Conservation (phyloP, 129 eudicot genomes). For the Pittosporum tobira region DNA sequence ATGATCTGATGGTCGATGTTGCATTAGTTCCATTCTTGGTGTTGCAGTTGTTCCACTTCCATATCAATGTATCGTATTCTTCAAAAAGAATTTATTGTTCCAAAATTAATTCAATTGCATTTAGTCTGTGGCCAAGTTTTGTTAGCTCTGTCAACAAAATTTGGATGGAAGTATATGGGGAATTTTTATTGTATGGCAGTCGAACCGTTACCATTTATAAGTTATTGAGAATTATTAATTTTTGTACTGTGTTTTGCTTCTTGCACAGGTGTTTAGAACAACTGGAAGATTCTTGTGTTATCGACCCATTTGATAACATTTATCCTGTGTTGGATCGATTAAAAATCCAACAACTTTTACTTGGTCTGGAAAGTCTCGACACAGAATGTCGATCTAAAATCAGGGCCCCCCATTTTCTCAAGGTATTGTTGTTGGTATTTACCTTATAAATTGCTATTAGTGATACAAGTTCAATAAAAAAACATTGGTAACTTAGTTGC, state of each 20-base stretch:
- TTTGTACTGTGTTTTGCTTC: slow-evolving; percentile 8
- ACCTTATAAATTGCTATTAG: not conserved
- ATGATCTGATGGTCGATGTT: too few relatives aligned
- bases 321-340: slow-evolving; percentile 75
- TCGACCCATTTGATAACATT: slow-evolving; percentile 80
- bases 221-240: not conserved
- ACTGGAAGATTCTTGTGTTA: slow-evolving; percentile 46
- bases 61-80: too few relatives aligned
- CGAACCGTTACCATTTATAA: not conserved
- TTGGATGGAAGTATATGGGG: not conserved
- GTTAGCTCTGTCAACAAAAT: not conserved
- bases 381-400: slow-evolving; percentile 42
- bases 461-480: not conserved
- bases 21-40: not conserved
- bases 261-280: slow-evolving; percentile 45
- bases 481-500: not conserved
- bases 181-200: not conserved
- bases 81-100: too few relatives aligned
- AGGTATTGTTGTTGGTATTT: slow-evolving; percentile 38
- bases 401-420: slow-evolving; percentile 67
- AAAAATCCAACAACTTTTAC: slow-evolving; percentile 61
- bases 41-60: not conserved
- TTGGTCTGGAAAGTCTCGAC: slow-evolving; percentile 48
- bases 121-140: not conserved
- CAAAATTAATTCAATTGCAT: not conserved